A percentile compares a stretch with the other conserved stretches of the same genome.
Conservation (phyloP, 2,329 filamentous ascomycete species). For the Beauveria sp. region DNA sequence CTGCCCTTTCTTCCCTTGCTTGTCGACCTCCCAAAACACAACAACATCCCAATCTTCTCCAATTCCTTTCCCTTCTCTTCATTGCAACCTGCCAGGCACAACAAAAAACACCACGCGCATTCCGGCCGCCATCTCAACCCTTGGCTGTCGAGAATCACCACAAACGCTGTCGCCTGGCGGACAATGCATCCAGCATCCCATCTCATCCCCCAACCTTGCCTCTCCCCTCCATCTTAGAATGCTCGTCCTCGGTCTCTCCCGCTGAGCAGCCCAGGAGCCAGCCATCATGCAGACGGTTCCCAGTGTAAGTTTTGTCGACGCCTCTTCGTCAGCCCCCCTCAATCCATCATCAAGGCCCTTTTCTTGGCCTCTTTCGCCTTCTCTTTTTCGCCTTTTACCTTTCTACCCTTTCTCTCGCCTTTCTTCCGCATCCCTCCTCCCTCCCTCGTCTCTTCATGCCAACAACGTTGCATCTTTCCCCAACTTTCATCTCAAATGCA, state of each 20-base stretch:
- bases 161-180: neutral
- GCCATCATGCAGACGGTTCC: conserved; percentile 48
- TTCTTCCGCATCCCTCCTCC: neutral
- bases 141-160: neutral
- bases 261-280: conserved; percentile 29
- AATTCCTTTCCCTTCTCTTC: neutral
- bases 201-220: neutral
- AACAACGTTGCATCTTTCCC: conserved; percentile 5
- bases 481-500: conserved; percentile 11
- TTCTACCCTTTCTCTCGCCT: neutral
- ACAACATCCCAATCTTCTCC: neutral
- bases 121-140: neutral
- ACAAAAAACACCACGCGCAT: conserved; percentile 3
- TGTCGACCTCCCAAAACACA: neutral
- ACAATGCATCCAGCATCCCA: conserved; percentile 7
- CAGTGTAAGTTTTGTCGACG: conserved; percentile 32
- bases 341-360: neutral
- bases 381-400: neutral
- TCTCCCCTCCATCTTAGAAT: conserved; percentile 22
- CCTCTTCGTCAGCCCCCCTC: conserved; percentile 1
- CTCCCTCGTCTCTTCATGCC: neutral
- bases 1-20: neutral
- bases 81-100: neutral
- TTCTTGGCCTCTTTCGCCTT: neutral
- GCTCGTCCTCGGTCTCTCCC: conserved; percentile 27